Evolutionary conservation across 306 rosid species (phyloP).

Genomic region (Hylodesmum podocarpum): DNA sequence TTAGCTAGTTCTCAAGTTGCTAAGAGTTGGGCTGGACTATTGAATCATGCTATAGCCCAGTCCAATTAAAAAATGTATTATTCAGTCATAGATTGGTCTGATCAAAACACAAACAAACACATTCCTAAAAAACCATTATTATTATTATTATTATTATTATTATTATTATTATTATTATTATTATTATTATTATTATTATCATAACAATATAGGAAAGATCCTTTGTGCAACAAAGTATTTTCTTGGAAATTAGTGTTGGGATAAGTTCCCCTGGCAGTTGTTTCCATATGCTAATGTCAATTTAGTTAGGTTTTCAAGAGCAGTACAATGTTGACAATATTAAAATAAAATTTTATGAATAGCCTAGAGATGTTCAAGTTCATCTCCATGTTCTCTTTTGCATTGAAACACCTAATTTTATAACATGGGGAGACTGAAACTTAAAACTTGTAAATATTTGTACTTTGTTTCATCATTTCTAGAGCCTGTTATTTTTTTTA

Average conservation of each 20-base stretch:
- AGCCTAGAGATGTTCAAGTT: not conserved
- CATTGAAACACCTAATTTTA: not conserved
- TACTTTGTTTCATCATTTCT: not conserved
- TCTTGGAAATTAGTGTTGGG: conserved; percentile 33
- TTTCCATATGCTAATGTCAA: not conserved
- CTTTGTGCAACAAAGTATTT: conserved; percentile 3
- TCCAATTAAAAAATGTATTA: no score
- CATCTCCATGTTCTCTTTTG: not conserved
- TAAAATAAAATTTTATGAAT: not conserved
- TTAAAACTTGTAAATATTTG: not conserved
- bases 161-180: no score
- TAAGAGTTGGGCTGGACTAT: no score
- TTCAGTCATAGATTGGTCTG: no score
- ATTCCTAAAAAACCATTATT: no score
- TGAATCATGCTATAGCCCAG: no score
- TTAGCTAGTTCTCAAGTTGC: no score
- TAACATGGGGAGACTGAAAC: not conserved
- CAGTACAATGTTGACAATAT: not conserved
- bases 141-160: no score
- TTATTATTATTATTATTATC: no score
- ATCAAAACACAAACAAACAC: no score
- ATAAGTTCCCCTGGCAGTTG: not conserved
- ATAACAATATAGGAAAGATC: not conserved
- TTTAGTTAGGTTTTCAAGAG: not conserved
- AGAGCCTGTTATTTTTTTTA: not conserved